These are phyloP conservation scores for Perkinsus olseni DNA, from an alignment of 169 alveolate genomes.

Conservation along the genomic window DNA sequence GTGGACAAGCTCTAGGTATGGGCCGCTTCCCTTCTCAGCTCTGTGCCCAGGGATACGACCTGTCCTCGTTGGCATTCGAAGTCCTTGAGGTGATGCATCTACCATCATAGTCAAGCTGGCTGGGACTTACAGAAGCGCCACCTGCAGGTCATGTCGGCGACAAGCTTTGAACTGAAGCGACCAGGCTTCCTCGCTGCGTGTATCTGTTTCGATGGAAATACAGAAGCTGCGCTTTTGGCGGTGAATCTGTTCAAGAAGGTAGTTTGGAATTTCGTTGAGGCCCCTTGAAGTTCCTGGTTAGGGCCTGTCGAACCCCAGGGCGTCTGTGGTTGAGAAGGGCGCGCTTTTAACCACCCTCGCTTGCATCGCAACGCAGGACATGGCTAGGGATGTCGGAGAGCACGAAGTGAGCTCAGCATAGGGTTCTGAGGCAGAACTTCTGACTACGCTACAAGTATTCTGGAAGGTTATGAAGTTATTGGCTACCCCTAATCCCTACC, in stretches of 20 bases:
- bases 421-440: too few relatives aligned
- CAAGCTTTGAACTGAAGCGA: constrained; percentile 6
- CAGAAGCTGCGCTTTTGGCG: constrained; percentile 38
- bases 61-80: constrained; percentile 32
- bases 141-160: constrained; percentile 9
- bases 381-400: background rate
- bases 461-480: constrained; percentile 9
- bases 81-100: constrained; percentile 23
- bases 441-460: background rate
- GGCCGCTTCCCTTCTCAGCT: background rate
- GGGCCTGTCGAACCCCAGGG: background rate
- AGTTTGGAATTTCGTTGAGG: background rate
- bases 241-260: constrained; percentile 41
- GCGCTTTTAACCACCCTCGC: background rate
- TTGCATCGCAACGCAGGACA: background rate
- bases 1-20: too few relatives aligned
- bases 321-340: constrained; percentile 11
- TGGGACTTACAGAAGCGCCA: too few relatives aligned
- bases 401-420: background rate
- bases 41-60: constrained; percentile 28
- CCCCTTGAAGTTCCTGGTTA: background rate
- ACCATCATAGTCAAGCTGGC: too few relatives aligned
- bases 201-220: constrained; percentile 21
- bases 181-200: constrained; percentile 32
- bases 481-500: constrained; percentile 13